Conservation (phyloP, 1,284 basidiomycete species). For the Omphalotus olearius region DNA sequence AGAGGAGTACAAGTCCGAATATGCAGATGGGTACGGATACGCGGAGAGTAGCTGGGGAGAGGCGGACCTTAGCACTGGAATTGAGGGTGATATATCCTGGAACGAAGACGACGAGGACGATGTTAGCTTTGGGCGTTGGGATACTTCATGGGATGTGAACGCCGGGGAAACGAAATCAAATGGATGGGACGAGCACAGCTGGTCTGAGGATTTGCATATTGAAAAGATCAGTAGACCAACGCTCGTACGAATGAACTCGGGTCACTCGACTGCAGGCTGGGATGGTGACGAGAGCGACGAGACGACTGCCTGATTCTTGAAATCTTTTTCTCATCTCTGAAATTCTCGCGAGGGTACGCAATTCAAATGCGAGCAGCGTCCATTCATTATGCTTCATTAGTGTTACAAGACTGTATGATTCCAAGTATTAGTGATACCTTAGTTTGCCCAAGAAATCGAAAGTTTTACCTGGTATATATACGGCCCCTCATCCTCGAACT, state of each 20-base stretch:
- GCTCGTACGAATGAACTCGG: slow-evolving; percentile 16
- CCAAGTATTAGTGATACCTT: too few relatives aligned
- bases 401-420: neutral
- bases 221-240: slow-evolving; percentile 1
- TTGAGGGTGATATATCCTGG: slow-evolving; percentile 17
- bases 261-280: slow-evolving; percentile 34
- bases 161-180: neutral
- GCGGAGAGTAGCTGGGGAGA: slow-evolving; percentile 4
- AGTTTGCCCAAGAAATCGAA: too few relatives aligned
- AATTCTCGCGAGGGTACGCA: too few relatives aligned
- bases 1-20: slow-evolving; percentile 11
- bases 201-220: slow-evolving; percentile 7
- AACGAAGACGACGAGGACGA: slow-evolving; percentile 13
- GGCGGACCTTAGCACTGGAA: slow-evolving; percentile 3
- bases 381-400: neutral
- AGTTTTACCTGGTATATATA: too few relatives aligned
- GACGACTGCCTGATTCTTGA: slow-evolving; percentile 18
- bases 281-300: slow-evolving; percentile 37
- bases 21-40: slow-evolving; percentile 2
- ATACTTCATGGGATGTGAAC: neutral
- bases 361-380: too few relatives aligned
- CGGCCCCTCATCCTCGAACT: too few relatives aligned
- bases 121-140: neutral
- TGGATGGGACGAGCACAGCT: slow-evolving; percentile 5
- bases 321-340: neutral